Base-by-base conservation (phyloP, 495 filamentous ascomycete genomes). In the Lepidopterella palustris region DNA sequence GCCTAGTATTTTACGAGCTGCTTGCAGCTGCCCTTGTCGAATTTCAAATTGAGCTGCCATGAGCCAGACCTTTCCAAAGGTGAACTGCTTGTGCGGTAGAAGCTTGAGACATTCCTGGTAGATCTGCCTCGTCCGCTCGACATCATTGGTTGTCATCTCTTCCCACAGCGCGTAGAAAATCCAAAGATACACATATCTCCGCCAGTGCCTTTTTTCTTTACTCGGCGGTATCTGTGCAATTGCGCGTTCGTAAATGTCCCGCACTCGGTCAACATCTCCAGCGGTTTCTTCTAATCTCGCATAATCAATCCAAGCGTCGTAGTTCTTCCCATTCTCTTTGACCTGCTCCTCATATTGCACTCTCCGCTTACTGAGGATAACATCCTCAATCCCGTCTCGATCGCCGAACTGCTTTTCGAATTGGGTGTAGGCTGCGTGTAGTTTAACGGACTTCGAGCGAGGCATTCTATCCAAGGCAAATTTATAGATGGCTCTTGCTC, bases 341-440 rank as follows among this genome's bases (percentile, higher is more conserved):
- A 95, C 81, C 65, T 92, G 87, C 63, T 96, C 90, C 73, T 96
- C 90, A 71, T 96, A 98, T 45, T 91, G 85, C n/a, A 95, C 86
- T 59, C 93, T 75, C 60, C 93, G 82, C 66, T 98, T 98, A n/a
- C 90, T 89, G 3, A 97, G 67, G 31, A 98, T 88, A 10, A 97
- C 93, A 66, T 97, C 89, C 68, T 98, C 95, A 4, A 97, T 89
- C 13, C 95, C 93, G 68, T 96, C 89, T 28, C 82, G 83, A 70
- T 97, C 92, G 58, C 93, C 93, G 67, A 88, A 97, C 67, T 98
- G 93, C 77, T 98, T 98, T 72, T 97, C 95, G 63, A 98, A 98
- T 0, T 87, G 92, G 0, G 95, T 97, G 72, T 97, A 97, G 25
- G 90, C 82, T 69, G 92, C 90, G 73, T 98, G 92, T 15, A 98